Percentiles rank a stretch among this genome's conserved stretches.
These are phyloP conservation scores for Clonostachys rosea DNA, from an alignment of 2,329 filamentous ascomycete genomes.

Conservation along the genomic window DNA sequence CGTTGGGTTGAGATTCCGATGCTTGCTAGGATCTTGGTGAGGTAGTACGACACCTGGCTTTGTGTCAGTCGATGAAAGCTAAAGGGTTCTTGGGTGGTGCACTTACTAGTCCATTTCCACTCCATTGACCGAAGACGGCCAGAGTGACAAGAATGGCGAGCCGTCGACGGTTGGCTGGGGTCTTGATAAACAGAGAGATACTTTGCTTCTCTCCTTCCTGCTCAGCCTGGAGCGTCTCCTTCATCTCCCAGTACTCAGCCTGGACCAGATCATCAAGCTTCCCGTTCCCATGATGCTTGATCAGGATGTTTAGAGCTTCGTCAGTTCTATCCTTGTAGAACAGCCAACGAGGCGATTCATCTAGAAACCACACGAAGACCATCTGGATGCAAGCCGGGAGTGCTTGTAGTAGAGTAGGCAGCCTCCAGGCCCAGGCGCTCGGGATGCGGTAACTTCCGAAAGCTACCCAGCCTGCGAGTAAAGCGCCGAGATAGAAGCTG, in stretches of 20 bases:
- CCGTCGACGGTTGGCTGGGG: constrained; percentile 15
- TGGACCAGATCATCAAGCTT: constrained; percentile 34
- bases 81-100: not conserved
- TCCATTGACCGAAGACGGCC: constrained; percentile 33
- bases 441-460: constrained; percentile 25
- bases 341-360: constrained; percentile 17
- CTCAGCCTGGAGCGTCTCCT: constrained; percentile 39
- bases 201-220: constrained; percentile 34
- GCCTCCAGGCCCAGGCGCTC: constrained; percentile 27
- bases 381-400: constrained; percentile 35
- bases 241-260: constrained; percentile 44
- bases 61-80: constrained; percentile 19
- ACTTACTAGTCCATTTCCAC: constrained; percentile 27
- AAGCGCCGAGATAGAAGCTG: constrained; percentile 37
- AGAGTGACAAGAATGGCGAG: constrained; percentile 30
- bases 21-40: constrained; percentile 28
- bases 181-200: constrained; percentile 37
- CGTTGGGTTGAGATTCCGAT: constrained; percentile 26
- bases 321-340: constrained; percentile 21
- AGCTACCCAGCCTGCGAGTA: constrained; percentile 21
- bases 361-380: constrained; percentile 37
- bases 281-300: constrained; percentile 43
- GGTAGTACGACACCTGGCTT: constrained; percentile 36
- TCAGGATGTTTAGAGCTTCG: constrained; percentile 40
- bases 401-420: constrained; percentile 23